Evolutionary conservation across 345 rosid species (phyloP), one percentile per base, ranked within the genome.

Genomic region (Viola odorata): DNA sequence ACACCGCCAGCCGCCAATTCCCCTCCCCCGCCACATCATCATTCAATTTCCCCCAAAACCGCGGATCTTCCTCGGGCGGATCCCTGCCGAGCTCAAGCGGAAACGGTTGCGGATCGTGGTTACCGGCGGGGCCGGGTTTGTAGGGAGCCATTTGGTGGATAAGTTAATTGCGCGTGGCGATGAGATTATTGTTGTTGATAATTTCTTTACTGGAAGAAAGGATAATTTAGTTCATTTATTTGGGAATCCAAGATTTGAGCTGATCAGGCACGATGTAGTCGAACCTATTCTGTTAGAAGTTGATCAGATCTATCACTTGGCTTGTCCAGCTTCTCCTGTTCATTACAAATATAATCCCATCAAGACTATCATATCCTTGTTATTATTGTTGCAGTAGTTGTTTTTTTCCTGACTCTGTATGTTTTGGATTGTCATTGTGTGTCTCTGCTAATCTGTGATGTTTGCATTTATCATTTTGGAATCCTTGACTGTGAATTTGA

Each of bases 281-380:
- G 99, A 94, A 52, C 96, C 99, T 36, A 90, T 94, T 12, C 82
- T 94, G 45, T 75, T 94, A 57, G 99, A 94, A 82, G 99, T 94
- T 7, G 99, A 94, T 82, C 96, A 88, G 85, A 90, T 94, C 85
- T 94, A 94, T 73, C 99, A 94, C 73, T 80, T 94, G 67, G 99
- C 99, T 72, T 94, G 99, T 66, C 99, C 99, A 0, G 99, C 97
- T 1, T 94, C 99, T 37, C 99, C 99, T 8, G 97, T 94, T 65
- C 99, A 94, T 70, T 94, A 94, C 69, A 94, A 94, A 77, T 88
- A 75, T 48, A 94, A 94, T 65, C 99, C 97, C 7, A 91, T 94
- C 70, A 94, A 94, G 89, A 94, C 99, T 50, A 94, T 94, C 75
- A 94, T 86, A 87, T 87, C 96, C 96, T 89, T 83, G 45, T 11